Base-by-base conservation (phyloP, 495 filamentous ascomycete genomes). In the Lasiosphaeria miniovina region DNA sequence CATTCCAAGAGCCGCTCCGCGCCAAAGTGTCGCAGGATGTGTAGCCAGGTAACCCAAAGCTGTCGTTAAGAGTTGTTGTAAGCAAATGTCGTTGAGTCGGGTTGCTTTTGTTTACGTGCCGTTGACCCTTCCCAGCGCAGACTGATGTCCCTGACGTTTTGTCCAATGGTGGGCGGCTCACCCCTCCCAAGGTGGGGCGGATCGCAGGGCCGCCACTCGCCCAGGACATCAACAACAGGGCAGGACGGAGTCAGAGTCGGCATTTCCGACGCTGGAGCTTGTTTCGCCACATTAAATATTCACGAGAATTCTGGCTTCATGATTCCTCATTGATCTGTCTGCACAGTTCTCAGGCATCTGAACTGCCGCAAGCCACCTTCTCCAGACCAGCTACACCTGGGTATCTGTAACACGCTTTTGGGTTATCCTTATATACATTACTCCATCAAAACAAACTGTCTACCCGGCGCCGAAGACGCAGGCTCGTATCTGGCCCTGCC, bases 381-480 rank as follows among this genome's bases (percentile, higher is more conserved):
- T 24, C 43, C 43, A 46, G 43, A 46, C 43, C 12, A 46, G 43
- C 6, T n/a, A n/a, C 43, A 5, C 43, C 41, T 60, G 64, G 64
- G 61, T 66, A 63, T 61, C 58, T 59, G 61, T 53, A 41, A 59
- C 35, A 12, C 35, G 14, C 2, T 40, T 46, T 6, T 46, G 0
- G 43, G 24, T 24, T 24, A 24, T 24, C 24, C 24, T 24, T 62
- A 62, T 35, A 57, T n/a, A 53, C 43, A 36, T 36, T 60, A 6
- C 52, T 12, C 31, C 36, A 46, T 48, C 17, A 41, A 52, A 50
- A 51, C 51, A 50, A 40, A 14, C 38, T 2, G 24, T 24, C 24
- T 24, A 24, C 24, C 24, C 24, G 24, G 24, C 24, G 1, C 24
- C 24, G 24, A 24, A 24, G 24, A 24, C 24, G 2, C 24, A 24